A percentile compares a stretch with the other conserved stretches of the same genome.
Conservation (phyloP, 2,329 filamentous ascomycete genomes). For the Falciphora oryzae region DNA sequence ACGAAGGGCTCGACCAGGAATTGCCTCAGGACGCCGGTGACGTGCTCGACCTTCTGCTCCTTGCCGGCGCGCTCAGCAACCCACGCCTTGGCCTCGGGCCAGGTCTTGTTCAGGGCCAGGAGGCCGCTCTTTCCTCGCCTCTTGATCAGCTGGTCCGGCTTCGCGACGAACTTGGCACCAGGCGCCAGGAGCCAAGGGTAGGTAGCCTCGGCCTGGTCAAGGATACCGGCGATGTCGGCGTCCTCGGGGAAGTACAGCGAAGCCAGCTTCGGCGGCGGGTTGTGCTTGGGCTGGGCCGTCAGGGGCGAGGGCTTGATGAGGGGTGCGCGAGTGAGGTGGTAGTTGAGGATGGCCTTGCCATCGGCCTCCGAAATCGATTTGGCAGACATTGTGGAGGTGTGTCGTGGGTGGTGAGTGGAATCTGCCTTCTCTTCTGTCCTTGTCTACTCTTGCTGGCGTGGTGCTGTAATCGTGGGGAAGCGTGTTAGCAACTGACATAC, state of each 20-base stretch:
- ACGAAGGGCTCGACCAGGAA: conserved; percentile 99
- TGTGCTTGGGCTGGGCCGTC: conserved; percentile 77
- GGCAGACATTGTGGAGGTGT: conserved; percentile 66
- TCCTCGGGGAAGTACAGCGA: conserved; percentile 91
- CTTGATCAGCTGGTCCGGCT: conserved; percentile 99
- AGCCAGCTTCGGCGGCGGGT: conserved; percentile 83
- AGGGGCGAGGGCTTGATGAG: conserved; percentile 98
- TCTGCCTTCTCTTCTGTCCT: background rate
- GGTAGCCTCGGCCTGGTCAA: conserved; percentile 92
- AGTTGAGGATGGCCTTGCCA: conserved; percentile 99
- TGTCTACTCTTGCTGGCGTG: background rate
- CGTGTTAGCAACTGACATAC: background rate
- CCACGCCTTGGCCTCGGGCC: conserved; percentile 91
- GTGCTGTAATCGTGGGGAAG: background rate
- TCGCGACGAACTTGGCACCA: conserved; percentile 91
- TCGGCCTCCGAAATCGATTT: conserved; percentile 99
- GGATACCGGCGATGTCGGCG: conserved; percentile 72
- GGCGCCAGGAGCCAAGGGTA: conserved; percentile 89
- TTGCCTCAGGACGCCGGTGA: conserved; percentile 80
- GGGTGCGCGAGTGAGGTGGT: conserved; percentile 95
- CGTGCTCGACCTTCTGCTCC: conserved; percentile 86
- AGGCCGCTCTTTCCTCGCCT: conserved; percentile 98
- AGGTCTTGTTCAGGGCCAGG: conserved; percentile 92
- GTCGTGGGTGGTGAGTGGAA: background rate
- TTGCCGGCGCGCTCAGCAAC: conserved; percentile 88